Evolutionary conservation across 495 filamentous ascomycete genomes (phyloP).

Genomic region (Trypethelium eluteriae): DNA sequence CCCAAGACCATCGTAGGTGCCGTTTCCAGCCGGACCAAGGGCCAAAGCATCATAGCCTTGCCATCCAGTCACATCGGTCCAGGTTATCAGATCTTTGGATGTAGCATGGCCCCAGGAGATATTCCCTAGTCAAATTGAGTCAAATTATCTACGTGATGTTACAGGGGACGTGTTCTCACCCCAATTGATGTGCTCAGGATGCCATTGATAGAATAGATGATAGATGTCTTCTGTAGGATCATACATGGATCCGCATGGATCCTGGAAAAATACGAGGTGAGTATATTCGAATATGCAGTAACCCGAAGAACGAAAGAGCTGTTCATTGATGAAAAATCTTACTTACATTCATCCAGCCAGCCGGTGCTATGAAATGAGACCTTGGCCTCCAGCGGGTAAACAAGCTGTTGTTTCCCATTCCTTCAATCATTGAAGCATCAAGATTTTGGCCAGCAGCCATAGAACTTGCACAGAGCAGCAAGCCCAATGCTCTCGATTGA

Average conservation of each 20-base stretch:
- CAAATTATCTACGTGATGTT: not conserved
- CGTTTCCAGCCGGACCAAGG: conserved; percentile 28
- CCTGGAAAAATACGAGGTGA: conserved; percentile 21
- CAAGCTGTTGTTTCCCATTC: conserved; percentile 35
- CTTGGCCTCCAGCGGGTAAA: conserved; percentile 44
- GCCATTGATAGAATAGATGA: conserved; percentile 38
- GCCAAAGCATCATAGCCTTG: conserved; percentile 31
- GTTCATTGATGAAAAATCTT: not conserved
- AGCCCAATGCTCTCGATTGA: not conserved
- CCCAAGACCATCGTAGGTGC: conserved; percentile 43
- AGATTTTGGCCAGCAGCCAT: not conserved
- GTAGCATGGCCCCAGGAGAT: conserved; percentile 39
- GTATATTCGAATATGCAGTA: not conserved
- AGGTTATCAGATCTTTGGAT: conserved; percentile 30
- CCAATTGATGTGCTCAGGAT: conserved; percentile 39
- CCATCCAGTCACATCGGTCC: conserved; percentile 31
- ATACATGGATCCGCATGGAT: conserved; percentile 50
- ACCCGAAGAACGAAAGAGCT: not conserved
- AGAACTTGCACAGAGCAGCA: not conserved
- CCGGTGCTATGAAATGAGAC: conserved; percentile 46
- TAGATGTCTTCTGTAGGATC: conserved; percentile 41
- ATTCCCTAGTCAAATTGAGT: conserved; percentile 30
- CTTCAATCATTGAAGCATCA: conserved; percentile 18
- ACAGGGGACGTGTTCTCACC: conserved; percentile 19
- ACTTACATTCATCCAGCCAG: conserved; percentile 46